Conservation (phyloP, 2,329 filamentous ascomycete species). For the Hymenotorrendiella dingleyae region DNA sequence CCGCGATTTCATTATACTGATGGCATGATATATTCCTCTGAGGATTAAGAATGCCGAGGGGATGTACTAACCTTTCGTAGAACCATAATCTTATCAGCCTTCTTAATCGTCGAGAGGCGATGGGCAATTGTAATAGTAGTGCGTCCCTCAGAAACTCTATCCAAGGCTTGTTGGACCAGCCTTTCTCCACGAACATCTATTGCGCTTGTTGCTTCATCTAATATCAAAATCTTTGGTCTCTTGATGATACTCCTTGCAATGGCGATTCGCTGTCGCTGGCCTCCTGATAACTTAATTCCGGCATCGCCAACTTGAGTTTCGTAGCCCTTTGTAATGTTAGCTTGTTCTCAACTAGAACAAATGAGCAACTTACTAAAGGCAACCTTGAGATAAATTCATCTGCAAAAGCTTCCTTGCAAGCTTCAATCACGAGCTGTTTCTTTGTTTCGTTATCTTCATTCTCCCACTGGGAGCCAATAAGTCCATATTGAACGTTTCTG, state of each 20-base stretch:
- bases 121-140: conserved; percentile 60
- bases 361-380: conserved; percentile 39
- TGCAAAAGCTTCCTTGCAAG: conserved; percentile 62
- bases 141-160: conserved; percentile 47
- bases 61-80: conserved; percentile 79
- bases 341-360: not conserved
- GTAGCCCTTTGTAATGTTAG: conserved; percentile 44
- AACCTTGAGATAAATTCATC: conserved; percentile 63
- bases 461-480: conserved; percentile 48
- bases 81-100: conserved; percentile 74
- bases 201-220: conserved; percentile 64
- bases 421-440: conserved; percentile 53
- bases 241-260: conserved; percentile 67
- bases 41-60: conserved; percentile 41
- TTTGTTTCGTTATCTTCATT: conserved; percentile 49
- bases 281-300: conserved; percentile 72
- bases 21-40: not conserved
- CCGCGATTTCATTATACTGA: too few species aligned
- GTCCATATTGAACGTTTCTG: conserved; percentile 55
- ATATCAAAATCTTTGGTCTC: conserved; percentile 59
- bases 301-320: conserved; percentile 70
- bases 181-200: conserved; percentile 40
- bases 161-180: conserved; percentile 49
- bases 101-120: conserved; percentile 66
- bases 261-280: conserved; percentile 72